A percentile compares a stretch with the other conserved stretches of the same genome.
phyloP scores from a whole-genome alignment of 495 filamentous ascomycete species.

The Lichenothelia convexa region DNA sequence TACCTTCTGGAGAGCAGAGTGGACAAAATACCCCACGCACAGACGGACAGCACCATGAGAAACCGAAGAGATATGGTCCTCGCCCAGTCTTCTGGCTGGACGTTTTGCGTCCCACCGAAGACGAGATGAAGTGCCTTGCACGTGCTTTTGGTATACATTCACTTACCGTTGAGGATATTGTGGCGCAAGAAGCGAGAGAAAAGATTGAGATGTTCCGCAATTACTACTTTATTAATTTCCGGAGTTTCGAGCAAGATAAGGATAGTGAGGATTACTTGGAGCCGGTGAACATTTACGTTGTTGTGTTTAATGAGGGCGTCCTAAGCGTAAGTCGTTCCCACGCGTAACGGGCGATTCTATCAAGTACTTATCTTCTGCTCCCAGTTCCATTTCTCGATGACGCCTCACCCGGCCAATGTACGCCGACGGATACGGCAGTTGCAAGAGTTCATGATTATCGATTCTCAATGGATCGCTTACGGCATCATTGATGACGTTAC shows the following conservation, averaged over 20 bases:
- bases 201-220: slow-evolving; percentile 95
- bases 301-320: slow-evolving; percentile 90
- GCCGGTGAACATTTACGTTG: slow-evolving; percentile 92
- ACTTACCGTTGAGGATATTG: slow-evolving; percentile 86
- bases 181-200: slow-evolving; percentile 90
- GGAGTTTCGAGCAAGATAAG: slow-evolving; percentile 86
- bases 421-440: slow-evolving; percentile 82
- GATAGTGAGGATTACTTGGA: slow-evolving; percentile 77
- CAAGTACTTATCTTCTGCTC: neutral
- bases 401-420: slow-evolving; percentile 88
- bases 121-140: slow-evolving; percentile 78
- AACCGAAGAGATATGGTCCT: slow-evolving; percentile 53
- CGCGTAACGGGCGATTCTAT: neutral
- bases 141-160: slow-evolving; percentile 93
- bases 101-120: slow-evolving; percentile 71
- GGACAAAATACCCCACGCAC: slow-evolving; percentile 4
- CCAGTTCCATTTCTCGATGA: slow-evolving; percentile 77
- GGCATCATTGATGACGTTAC: slow-evolving; percentile 97
- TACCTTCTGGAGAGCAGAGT: slow-evolving; percentile 9
- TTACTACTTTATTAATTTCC: slow-evolving; percentile 97
- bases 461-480: slow-evolving; percentile 95
- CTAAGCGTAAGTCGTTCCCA: slow-evolving; percentile 34
- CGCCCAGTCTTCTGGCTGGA: slow-evolving; percentile 94
- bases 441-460: slow-evolving; percentile 81
- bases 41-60: neutral